These are phyloP conservation scores for Clarireedia hainanense DNA, from an alignment of 2,329 filamentous ascomycete genomes.

Conservation along the genomic window DNA sequence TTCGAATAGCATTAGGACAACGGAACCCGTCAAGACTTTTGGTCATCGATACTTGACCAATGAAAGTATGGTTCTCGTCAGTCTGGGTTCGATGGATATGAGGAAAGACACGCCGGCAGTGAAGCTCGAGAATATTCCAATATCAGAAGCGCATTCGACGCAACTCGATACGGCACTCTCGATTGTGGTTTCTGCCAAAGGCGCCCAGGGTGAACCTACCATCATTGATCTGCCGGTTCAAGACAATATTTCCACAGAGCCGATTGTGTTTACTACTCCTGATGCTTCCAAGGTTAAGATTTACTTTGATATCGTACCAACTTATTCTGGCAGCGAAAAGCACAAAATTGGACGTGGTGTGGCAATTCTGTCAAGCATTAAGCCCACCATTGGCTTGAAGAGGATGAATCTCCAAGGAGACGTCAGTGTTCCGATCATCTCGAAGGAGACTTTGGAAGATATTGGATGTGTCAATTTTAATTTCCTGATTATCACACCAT, in stretches of 20 bases:
- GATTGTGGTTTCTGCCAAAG: slow-evolving; percentile 78
- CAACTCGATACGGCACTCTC: slow-evolving; percentile 92
- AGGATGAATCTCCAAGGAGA: slow-evolving; percentile 91
- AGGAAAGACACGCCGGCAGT: slow-evolving; percentile 75
- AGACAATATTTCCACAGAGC: slow-evolving; percentile 88
- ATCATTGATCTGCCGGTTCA: slow-evolving; percentile 90
- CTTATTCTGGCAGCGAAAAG: slow-evolving; percentile 84
- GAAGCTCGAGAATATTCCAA: slow-evolving; percentile 77
- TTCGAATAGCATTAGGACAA: slow-evolving; percentile 39
- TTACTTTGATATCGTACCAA: slow-evolving; percentile 90
- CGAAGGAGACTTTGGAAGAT: slow-evolving; percentile 67
- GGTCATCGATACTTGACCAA: slow-evolving; percentile 90
- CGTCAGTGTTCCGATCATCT: slow-evolving; percentile 79
- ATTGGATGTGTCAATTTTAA: slow-evolving; percentile 97
- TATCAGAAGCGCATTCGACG: slow-evolving; percentile 82
- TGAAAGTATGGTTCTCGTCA: slow-evolving; percentile 84
- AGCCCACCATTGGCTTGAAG: slow-evolving; percentile 72
- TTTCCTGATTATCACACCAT: slow-evolving; percentile 90
- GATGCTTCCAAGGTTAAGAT: slow-evolving; percentile 79
- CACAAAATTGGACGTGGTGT: slow-evolving; percentile 85
- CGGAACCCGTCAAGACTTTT: slow-evolving; percentile 87
- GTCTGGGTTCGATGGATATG: slow-evolving; percentile 89
- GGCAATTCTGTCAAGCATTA: slow-evolving; percentile 78
- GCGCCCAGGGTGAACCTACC: slow-evolving; percentile 77
- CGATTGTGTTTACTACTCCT: slow-evolving; percentile 76